These are phyloP conservation scores for Candida sanyiensis DNA, from an alignment of 805 yeast species.

Conservation along the genomic window DNA sequence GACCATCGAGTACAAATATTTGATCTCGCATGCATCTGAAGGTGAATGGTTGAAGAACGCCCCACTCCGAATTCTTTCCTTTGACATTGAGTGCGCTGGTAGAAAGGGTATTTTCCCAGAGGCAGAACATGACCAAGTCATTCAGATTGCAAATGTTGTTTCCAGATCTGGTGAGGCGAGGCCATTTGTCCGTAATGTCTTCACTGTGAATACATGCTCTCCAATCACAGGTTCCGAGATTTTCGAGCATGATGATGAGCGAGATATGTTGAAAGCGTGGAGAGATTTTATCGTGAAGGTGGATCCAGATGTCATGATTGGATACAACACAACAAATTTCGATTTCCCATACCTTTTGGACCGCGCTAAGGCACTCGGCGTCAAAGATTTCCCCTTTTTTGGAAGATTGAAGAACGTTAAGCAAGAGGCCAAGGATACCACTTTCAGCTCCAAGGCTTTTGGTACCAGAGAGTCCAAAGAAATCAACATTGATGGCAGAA, in stretches of 20 bases:
- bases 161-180: constrained; percentile 73
- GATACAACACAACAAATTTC: constrained; percentile 91
- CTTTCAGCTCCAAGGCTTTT: constrained; percentile 90
- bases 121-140: constrained; percentile 86
- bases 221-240: constrained; percentile 93
- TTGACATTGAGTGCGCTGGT: constrained; percentile 98
- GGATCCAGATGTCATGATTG: constrained; percentile 96
- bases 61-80: constrained; percentile 86
- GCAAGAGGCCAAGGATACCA: constrained; percentile 76
- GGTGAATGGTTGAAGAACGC: constrained; percentile 93
- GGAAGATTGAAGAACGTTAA: constrained; percentile 64
- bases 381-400: constrained; percentile 73
- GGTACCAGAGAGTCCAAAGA: constrained; percentile 93
- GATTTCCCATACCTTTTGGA: constrained; percentile 91
- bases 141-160: constrained; percentile 95
- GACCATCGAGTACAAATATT: constrained; percentile 55
- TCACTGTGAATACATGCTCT: constrained; percentile 86
- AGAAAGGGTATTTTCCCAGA: constrained; percentile 96
- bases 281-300: constrained; percentile 72
- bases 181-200: constrained; percentile 92
- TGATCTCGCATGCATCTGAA: constrained; percentile 80
- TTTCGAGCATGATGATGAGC: constrained; percentile 66
- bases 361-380: constrained; percentile 69
- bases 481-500: constrained; percentile 90
- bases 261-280: constrained; percentile 83